Conservation (phyloP, 208 protist species). For the Crithidia fasciculata region DNA sequence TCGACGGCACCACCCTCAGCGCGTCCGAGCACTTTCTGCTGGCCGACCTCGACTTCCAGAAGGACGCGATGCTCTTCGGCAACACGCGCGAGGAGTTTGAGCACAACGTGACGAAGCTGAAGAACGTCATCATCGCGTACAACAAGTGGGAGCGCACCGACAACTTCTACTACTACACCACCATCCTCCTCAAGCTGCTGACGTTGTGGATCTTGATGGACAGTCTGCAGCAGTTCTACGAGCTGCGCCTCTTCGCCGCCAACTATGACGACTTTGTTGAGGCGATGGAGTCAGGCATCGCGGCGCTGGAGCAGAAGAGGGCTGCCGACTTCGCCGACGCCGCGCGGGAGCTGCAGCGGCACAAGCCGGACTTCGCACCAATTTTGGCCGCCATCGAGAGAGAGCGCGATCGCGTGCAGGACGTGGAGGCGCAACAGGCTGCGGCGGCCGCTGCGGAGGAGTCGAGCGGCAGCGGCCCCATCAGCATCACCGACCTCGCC, state of each 20-base stretch:
- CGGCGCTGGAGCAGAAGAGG: constrained; percentile 39
- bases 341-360: constrained; percentile 39
- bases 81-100: constrained; percentile 85
- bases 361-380: constrained; percentile 64
- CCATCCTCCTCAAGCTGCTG: constrained; percentile 64
- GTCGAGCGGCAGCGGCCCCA: not conserved
- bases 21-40: constrained; percentile 86
- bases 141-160: constrained; percentile 85
- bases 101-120: constrained; percentile 78
- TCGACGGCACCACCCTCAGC: constrained; percentile 82
- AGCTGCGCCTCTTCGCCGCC: constrained; percentile 62
- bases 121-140: constrained; percentile 83
- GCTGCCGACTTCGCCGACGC: constrained; percentile 49
- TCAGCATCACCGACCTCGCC: constrained; percentile 10
- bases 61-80: constrained; percentile 84
- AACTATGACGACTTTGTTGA: constrained; percentile 81
- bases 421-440: constrained; percentile 6
- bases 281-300: constrained; percentile 62
- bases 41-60: constrained; percentile 89
- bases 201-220: constrained; percentile 81
- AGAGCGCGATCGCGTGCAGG: constrained; percentile 48
- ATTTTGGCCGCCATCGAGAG: constrained; percentile 54
- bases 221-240: constrained; percentile 82
- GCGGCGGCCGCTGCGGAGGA: not conserved
- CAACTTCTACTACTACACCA: constrained; percentile 87